Conservation (phyloP, 202 grass and related monocot genomes). For the Digitaria exilis region DNA sequence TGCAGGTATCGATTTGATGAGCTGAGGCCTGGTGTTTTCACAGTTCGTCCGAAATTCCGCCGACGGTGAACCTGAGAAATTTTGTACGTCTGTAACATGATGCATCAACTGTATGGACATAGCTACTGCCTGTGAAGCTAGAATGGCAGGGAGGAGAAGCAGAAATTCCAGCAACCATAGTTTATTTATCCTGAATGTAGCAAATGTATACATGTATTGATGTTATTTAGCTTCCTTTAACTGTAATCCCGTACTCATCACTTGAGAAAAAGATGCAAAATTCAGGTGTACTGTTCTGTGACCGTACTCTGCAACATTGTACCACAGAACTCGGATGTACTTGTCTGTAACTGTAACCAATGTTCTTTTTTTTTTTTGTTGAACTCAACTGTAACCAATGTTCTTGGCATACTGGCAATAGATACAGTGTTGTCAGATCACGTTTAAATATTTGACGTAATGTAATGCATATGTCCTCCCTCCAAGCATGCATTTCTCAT, state of each 20-base stretch:
- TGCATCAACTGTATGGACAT: background rate
- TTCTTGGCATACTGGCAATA: too few species aligned
- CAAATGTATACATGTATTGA: background rate
- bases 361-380: too few species aligned
- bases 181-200: constrained; percentile 11
- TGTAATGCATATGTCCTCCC: background rate
- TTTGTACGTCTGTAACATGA: background rate
- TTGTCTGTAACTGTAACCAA: too few species aligned
- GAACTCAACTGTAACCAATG: too few species aligned
- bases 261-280: background rate
- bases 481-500: background rate
- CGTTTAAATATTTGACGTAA: background rate
- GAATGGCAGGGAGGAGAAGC: background rate
- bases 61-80: constrained; percentile 27
- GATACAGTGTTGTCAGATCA: background rate
- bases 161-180: background rate
- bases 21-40: constrained; percentile 64
- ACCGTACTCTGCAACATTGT: constrained; percentile 5
- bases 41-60: constrained; percentile 74
- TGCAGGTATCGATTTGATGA: constrained; percentile 79
- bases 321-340: background rate
- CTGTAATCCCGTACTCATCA: background rate
- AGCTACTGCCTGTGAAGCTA: background rate
- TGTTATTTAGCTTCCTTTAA: background rate
- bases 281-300: background rate